Evolutionary conservation across 2,329 filamentous ascomycete species (phyloP).

Genomic region (Chalara sp.): DNA sequence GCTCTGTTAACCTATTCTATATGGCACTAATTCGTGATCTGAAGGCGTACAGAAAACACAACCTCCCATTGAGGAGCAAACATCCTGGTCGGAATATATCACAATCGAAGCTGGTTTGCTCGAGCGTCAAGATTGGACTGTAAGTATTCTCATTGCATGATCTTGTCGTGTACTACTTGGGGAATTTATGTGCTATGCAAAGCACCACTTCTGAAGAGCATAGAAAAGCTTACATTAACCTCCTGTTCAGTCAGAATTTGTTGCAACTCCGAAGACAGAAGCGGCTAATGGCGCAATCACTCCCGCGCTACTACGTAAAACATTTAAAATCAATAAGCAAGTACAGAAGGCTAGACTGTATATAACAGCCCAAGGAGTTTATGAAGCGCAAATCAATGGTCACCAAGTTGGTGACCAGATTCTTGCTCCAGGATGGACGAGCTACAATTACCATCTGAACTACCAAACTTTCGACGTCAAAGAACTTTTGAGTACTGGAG

Average conservation of each 20-base stretch:
- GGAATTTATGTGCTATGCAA: no score
- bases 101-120: slow-evolving; percentile 30
- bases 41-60: no score
- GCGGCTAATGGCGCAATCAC: slow-evolving; percentile 14
- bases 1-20: no score
- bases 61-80: neutral
- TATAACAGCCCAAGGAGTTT: slow-evolving; percentile 30
- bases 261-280: slow-evolving; percentile 15
- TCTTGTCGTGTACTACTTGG: no score
- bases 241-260: slow-evolving; percentile 1
- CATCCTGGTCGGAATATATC: slow-evolving; percentile 25
- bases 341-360: slow-evolving; percentile 26
- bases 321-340: slow-evolving; percentile 15
- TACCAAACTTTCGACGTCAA: slow-evolving; percentile 49
- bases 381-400: slow-evolving; percentile 30
- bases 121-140: slow-evolving; percentile 25
- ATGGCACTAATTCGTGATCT: no score
- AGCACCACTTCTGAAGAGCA: no score
- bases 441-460: slow-evolving; percentile 40
- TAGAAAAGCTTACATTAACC: no score
- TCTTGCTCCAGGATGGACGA: slow-evolving; percentile 35
- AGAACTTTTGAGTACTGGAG: slow-evolving; percentile 27
- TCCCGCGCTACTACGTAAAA: slow-evolving; percentile 30
- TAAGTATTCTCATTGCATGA: neutral
- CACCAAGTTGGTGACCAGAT: slow-evolving; percentile 22